Evolutionary conservation across 2,329 filamentous ascomycete genomes (phyloP).

Genomic region (Diplodia mutila): DNA sequence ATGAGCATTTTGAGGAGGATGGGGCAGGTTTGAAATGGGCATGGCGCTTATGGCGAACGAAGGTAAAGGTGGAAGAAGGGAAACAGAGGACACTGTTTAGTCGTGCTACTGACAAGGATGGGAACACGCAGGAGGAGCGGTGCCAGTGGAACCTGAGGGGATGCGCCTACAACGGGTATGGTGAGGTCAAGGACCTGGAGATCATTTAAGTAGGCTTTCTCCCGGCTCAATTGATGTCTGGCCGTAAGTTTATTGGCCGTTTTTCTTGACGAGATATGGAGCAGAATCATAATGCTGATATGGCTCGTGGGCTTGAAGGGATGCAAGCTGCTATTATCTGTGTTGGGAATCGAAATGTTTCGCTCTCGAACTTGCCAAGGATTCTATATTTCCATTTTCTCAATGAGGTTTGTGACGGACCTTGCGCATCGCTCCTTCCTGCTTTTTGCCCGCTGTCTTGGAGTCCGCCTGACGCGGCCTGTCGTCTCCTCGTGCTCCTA

Average conservation of each 20-base stretch:
- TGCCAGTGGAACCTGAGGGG: conserved; percentile 63
- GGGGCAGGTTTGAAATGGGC: conserved; percentile 54
- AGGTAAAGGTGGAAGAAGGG: conserved; percentile 48
- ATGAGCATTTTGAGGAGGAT: background rate
- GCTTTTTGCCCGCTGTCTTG: too few relatives aligned
- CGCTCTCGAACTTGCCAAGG: too few relatives aligned
- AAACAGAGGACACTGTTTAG: conserved; percentile 53
- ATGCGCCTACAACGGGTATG: conserved; percentile 64
- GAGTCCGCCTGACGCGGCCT: too few relatives aligned
- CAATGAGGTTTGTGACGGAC: too few relatives aligned
- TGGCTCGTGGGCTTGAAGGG: too few relatives aligned
- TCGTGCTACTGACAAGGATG: conserved; percentile 58
- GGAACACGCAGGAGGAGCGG: conserved; percentile 55
- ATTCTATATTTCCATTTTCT: too few relatives aligned
- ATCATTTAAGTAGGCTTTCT: conserved; percentile 36
- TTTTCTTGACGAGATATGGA: too few relatives aligned
- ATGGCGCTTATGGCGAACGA: conserved; percentile 60
- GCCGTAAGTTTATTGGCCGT: background rate
- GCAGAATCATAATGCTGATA: too few relatives aligned
- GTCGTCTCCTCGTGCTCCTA: too few relatives aligned
- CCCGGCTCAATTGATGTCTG: background rate
- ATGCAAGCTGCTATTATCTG: too few relatives aligned
- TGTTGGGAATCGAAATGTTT: too few relatives aligned
- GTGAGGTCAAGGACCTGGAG: conserved; percentile 55
- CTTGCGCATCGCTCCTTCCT: too few relatives aligned